Evolutionary conservation across 257 asterid species (phyloP).

Genomic region (Solanum microdontum): DNA sequence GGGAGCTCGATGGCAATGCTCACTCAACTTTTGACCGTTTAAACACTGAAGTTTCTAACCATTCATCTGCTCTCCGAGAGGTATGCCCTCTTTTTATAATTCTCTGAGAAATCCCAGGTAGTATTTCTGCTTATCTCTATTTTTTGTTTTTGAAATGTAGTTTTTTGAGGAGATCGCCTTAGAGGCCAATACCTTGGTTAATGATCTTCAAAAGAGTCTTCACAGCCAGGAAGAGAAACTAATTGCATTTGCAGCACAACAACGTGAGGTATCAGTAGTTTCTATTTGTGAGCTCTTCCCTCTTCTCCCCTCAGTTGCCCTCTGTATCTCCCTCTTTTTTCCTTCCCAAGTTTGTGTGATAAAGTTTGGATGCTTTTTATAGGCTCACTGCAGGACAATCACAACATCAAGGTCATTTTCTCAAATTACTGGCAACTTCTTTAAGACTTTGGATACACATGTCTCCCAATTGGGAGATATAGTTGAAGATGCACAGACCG

Average conservation of each 20-base stretch:
- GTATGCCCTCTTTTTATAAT: constrained; percentile 26
- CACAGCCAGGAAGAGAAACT: constrained; percentile 65
- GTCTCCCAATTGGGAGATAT: constrained; percentile 69
- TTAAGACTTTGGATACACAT: constrained; percentile 57
- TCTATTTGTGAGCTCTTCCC: background rate
- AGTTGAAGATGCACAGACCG: constrained; percentile 67
- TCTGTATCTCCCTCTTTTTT: background rate
- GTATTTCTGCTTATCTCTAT: background rate
- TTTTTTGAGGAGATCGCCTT: constrained; percentile 62
- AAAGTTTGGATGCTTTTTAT: constrained; percentile 8
- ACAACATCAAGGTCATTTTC: constrained; percentile 72
- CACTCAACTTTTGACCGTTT: constrained; percentile 62
- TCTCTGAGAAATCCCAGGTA: background rate
- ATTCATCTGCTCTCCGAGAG: constrained; percentile 75
- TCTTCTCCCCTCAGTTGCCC: background rate
- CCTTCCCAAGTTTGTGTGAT: background rate
- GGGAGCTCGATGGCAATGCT: constrained; percentile 66
- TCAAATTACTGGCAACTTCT: constrained; percentile 52
- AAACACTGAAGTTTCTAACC: constrained; percentile 75
- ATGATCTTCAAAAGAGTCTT: constrained; percentile 80
- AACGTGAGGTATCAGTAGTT: constrained; percentile 45
- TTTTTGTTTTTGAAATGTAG: constrained; percentile 39
- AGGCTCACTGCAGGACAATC: constrained; percentile 89
- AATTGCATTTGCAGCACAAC: constrained; percentile 60
- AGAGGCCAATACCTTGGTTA: constrained; percentile 76